Evolutionary conservation across 2,329 filamentous ascomycete genomes (phyloP).

Genomic region (Alternaria metachromatica): DNA sequence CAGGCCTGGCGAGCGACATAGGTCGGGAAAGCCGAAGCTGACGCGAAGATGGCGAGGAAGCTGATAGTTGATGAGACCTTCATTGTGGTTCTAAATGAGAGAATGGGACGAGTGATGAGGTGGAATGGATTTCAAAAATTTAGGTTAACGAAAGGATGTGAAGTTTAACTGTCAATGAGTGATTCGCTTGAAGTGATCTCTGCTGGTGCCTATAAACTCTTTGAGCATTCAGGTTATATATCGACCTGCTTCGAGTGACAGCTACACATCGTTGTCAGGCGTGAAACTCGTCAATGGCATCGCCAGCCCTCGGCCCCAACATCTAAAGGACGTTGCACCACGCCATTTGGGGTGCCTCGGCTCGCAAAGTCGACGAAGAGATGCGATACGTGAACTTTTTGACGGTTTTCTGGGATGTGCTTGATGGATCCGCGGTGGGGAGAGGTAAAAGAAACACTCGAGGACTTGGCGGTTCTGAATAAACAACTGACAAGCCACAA

Average conservation of each 20-base stretch:
- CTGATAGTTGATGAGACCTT: background rate
- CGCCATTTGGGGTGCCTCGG: background rate
- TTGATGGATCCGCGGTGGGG: background rate
- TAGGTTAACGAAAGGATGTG: background rate
- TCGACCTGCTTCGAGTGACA: background rate
- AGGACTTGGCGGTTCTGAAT: background rate
- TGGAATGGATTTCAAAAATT: background rate
- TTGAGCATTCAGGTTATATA: background rate
- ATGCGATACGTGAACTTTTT: constrained; percentile 2
- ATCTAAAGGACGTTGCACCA: background rate
- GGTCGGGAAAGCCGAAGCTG: constrained; percentile 6
- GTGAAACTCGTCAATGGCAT: background rate
- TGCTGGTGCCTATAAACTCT: background rate
- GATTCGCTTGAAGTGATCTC: background rate
- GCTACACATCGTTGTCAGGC: background rate
- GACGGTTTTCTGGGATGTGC: background rate
- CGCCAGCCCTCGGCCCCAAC: background rate
- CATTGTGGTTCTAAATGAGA: background rate
- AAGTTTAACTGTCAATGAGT: background rate
- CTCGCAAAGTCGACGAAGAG: background rate
- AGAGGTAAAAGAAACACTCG: constrained; percentile 2
- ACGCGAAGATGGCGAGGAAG: background rate
- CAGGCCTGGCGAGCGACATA: constrained; percentile 9
- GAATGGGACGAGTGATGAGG: background rate
- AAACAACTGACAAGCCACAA: background rate